Evolutionary conservation across 2,329 filamentous ascomycete species (phyloP), one percentile per base, ranked within the genome.

Genomic region (Cladosporium sp.): DNA sequence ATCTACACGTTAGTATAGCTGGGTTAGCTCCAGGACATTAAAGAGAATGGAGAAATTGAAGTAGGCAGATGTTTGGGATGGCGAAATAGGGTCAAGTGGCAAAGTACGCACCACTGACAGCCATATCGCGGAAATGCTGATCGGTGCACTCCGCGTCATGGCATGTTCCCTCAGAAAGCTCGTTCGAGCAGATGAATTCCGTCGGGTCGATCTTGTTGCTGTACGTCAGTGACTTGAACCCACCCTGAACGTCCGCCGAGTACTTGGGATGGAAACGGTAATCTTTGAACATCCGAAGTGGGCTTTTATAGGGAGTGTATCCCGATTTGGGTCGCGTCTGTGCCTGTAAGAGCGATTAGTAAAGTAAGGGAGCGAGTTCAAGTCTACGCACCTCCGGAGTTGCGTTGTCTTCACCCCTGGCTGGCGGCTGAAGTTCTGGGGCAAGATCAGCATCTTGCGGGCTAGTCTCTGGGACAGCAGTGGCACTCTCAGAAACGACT

Each of bases 221-320:
- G 73, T 92, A 97, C 38, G 91, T 97, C 74, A 95, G 78, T 57
- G 93, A 97, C 65, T 86, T 85, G 64, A 90, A 85, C 38, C 92
- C 92, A 55, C 85, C 86, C 50, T 81, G 67, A 51, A 96, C 83
- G 51, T 81, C 74, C 43, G 85, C 69, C 57, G 77, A 74, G 70
- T 84, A 97, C 45, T 80, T 76, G 27, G 89, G 88, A 65, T 97
- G 91, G 66, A 92, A 96, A 60, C 92, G 89, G 71, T 88, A 99
- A 32, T 88, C 86, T 67, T 84, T 89, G 69, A 97, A 96, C 60
- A 81, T 80, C 59, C 81, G 83, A 54, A 99, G 76, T 27, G 90
- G 88, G 64, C 89, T 95, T 64, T 87, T 78, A 70, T 99, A 99
- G 2, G 89, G 84, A 27, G 75, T 75, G 56, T 57, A 68, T 27